phyloP scores from a whole-genome alignment of 129 eudicot genomes.

The Daucus carota region DNA sequence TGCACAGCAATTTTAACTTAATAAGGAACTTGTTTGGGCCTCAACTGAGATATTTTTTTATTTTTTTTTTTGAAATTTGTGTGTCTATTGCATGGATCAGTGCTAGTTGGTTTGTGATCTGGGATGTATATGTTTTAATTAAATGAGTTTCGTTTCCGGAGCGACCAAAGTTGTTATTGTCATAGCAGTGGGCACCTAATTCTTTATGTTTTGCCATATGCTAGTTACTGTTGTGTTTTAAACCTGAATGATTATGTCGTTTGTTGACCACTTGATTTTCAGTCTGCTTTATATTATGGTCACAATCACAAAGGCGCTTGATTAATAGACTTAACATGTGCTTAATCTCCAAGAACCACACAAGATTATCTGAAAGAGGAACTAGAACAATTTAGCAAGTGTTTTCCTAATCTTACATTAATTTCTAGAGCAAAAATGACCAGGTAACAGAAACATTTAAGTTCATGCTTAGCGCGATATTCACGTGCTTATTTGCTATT shows the following conservation, averaged over 20 bases:
- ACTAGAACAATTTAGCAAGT: background rate
- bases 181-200: constrained; percentile 1
- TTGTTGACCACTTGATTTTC: background rate
- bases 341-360: background rate
- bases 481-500: background rate
- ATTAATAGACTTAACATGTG: background rate
- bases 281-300: background rate
- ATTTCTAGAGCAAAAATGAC: background rate
- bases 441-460: background rate
- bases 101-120: background rate
- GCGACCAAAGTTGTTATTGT: background rate
- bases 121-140: background rate
- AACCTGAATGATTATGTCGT: background rate
- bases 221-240: background rate
- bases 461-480: background rate
- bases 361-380: no score
- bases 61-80: background rate
- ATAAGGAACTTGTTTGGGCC: background rate
- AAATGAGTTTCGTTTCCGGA: background rate
- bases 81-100: background rate
- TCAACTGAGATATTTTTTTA: background rate
- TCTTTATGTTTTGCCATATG: background rate
- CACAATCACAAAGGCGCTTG: no score
- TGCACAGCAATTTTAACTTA: background rate
- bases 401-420: background rate